Conservation (phyloP, 352 stramenopile genomes). For the Phytophthora sp. region DNA sequence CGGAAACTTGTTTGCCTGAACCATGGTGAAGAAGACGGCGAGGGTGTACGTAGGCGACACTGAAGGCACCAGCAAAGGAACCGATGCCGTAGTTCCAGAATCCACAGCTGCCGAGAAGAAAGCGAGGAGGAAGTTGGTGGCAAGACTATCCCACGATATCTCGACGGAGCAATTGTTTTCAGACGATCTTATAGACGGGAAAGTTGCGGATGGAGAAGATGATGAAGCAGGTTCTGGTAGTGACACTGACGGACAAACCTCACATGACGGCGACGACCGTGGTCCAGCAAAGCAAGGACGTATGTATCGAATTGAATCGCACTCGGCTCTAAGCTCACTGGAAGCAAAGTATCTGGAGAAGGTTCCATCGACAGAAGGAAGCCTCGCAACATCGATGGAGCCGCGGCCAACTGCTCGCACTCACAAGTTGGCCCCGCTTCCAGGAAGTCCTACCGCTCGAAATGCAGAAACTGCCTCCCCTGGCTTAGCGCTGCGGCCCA, state of each 20-base stretch:
- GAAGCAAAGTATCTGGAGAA: slow-evolving; percentile 46
- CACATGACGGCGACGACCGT: neutral
- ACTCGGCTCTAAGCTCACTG: slow-evolving; percentile 65
- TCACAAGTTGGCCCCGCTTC: slow-evolving; percentile 34
- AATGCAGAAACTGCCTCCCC: slow-evolving; percentile 6
- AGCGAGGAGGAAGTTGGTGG: slow-evolving; percentile 18
- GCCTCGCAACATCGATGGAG: neutral
- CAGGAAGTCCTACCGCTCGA: slow-evolving; percentile 14
- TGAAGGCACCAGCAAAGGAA: neutral
- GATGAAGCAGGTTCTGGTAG: slow-evolving; percentile 44
- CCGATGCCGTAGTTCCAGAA: neutral
- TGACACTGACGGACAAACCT: slow-evolving; percentile 22
- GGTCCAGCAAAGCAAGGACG: slow-evolving; percentile 11
- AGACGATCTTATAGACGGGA: slow-evolving; percentile 65
- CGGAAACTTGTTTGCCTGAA: neutral
- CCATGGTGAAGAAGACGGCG: slow-evolving; percentile 22
- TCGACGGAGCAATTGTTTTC: slow-evolving; percentile 73
- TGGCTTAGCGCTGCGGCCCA: neutral
- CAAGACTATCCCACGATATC: slow-evolving; percentile 63
- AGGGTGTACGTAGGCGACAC: slow-evolving; percentile 29
- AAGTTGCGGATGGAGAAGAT: slow-evolving; percentile 62
- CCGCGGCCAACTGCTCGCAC: slow-evolving; percentile 14
- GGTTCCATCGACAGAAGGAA: neutral
- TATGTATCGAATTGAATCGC: slow-evolving; percentile 72
- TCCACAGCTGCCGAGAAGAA: slow-evolving; percentile 17